These are phyloP conservation scores for Flueggea neowawraea DNA, from an alignment of 441 rosid species.

Conservation along the genomic window DNA sequence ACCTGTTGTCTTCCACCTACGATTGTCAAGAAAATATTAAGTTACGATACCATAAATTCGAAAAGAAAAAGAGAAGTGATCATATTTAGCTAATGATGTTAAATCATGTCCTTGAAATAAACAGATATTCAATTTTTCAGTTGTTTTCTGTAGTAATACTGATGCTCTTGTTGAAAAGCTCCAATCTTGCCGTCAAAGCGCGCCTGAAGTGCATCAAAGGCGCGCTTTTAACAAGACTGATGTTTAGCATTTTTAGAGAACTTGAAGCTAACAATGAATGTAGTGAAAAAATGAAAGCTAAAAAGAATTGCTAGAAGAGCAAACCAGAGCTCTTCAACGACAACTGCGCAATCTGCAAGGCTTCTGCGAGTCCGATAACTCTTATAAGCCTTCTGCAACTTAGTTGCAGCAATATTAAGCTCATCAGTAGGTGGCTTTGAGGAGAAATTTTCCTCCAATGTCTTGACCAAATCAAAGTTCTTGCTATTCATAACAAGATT, in stretches of 20 bases:
- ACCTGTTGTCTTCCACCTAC: constrained; percentile 94
- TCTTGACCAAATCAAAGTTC: no score
- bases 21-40: background rate
- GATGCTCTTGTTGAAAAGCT: no score
- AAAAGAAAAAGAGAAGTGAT: background rate
- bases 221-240: background rate
- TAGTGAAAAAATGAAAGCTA: no score
- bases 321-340: constrained; percentile 89
- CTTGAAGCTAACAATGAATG: no score
- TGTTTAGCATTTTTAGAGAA: no score
- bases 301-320: constrained; percentile 1
- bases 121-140: no score
- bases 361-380: constrained; percentile 88
- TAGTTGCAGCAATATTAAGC: constrained; percentile 79
- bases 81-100: background rate
- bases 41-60: background rate
- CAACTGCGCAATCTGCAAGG: constrained; percentile 93
- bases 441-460: constrained; percentile 23
- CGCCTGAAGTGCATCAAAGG: no score
- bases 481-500: no score
- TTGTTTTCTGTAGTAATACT: no score
- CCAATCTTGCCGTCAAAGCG: no score
- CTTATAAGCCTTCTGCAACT: constrained; percentile 82
- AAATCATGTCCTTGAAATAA: no score
- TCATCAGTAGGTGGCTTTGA: constrained; percentile 58